Base-by-base conservation (phyloP, 495 filamentous ascomycete genomes). In the Penicillium tannophilum region DNA sequence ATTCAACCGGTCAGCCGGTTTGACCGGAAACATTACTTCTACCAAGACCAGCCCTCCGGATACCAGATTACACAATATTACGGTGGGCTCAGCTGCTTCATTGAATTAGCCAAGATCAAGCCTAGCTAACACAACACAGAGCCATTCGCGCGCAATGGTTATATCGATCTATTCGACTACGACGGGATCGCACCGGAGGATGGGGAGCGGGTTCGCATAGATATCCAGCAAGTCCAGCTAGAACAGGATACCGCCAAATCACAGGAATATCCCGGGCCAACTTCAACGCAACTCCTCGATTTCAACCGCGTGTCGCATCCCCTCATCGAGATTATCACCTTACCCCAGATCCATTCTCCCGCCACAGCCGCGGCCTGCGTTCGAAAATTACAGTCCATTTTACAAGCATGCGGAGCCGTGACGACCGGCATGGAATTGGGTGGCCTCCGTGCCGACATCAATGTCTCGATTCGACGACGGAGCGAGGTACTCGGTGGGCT, bases 51-150 rank as follows among this genome's bases (percentile, higher is more conserved):
- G 69, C 94, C 95, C 7, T 79, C 88, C 0, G 94, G 94, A 0
- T 99, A 98, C 72, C 94, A 99, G 72, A 94, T 99, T 55, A 99
- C 94, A 7, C 95, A 99, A 66, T 98, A 92, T 74, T 97, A 88
- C 65, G 82, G 82, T 84, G 85, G 19, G 60, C 46, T 5, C 42
- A 19, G 16, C 50, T 39, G 6, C 35, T 39, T 26, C 4, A 23
- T 49, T 17, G 10, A 46, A 36, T 26, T 20, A 39, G 2, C 16
- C 10, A 19, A 20, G 11, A 26, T 41, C 14, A 20, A 11, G 26
- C 3, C 14, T 19, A 14, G 45, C 52, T 69, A 24, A 69, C 47
- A 26, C 3, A 24, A 8, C 30, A 30, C 54, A 85, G 83, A 91
- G 62, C 93, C 94, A 0, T 92, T 97, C 69, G 94, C 94, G 0